Evolutionary conservation across 305 asterid genomes (phyloP).

Genomic region (Solanum hybrid): DNA sequence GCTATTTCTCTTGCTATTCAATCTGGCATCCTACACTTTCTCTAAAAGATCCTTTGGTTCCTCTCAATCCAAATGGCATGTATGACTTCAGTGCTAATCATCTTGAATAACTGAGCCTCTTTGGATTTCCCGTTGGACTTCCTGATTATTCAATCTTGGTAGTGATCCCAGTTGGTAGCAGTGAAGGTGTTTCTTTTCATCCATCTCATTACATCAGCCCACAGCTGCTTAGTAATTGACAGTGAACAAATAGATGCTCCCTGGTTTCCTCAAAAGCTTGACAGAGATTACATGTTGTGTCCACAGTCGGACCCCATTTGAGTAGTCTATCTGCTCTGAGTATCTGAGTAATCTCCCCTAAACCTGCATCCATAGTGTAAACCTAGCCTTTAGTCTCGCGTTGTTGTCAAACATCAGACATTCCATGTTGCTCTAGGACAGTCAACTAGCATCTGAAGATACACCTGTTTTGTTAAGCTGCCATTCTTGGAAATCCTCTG

Average conservation of each 20-base stretch:
- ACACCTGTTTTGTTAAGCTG: background rate
- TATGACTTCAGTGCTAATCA: background rate
- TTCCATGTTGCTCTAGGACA: background rate
- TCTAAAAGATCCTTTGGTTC: background rate
- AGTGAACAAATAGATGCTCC: background rate
- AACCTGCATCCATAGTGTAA: background rate
- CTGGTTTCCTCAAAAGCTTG: background rate
- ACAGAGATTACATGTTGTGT: background rate
- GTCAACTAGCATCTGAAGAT: background rate
- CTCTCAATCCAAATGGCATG: background rate
- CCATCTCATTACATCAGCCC: background rate
- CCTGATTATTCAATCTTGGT: background rate
- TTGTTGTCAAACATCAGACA: background rate
- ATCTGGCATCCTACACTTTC: background rate
- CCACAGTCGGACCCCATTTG: background rate
- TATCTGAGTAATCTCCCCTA: background rate
- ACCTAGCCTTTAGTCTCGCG: background rate
- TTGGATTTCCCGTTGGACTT: background rate
- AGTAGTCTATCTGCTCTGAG: background rate
- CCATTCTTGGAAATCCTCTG: background rate
- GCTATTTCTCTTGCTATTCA: background rate
- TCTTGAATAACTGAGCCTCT: background rate
- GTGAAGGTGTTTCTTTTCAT: background rate
- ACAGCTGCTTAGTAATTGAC: background rate
- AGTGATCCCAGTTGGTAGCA: background rate